phyloP scores from a whole-genome alignment of 805 yeast species.

The Candida silvatica region DNA sequence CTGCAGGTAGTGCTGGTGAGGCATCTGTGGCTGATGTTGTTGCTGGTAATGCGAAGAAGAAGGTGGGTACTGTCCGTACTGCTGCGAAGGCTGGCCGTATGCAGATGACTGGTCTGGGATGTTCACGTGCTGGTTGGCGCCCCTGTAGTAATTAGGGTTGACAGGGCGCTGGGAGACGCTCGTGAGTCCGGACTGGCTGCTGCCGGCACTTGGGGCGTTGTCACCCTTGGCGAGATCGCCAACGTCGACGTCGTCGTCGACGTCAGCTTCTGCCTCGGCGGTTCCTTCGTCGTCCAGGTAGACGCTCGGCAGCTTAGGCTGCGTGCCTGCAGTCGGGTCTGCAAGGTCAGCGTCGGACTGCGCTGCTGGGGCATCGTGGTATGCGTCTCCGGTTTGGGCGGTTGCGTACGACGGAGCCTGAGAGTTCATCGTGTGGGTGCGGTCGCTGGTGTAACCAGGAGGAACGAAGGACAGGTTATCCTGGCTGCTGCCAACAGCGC shows the following conservation, averaged over 20 bases:
- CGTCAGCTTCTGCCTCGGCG: background rate
- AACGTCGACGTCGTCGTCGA: background rate
- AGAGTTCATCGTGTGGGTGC: constrained; percentile 1
- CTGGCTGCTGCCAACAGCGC: background rate
- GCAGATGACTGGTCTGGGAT: background rate
- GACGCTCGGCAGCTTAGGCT: constrained; percentile 3
- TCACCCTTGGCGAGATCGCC: constrained; percentile 1
- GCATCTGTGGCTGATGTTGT: constrained; percentile 7
- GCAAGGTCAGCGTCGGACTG: constrained; percentile 6
- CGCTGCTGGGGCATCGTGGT: background rate
- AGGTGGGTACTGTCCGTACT: too few relatives aligned
- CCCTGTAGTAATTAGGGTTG: constrained; percentile 46
- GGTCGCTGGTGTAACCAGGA: background rate
- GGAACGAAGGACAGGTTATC: constrained; percentile 2
- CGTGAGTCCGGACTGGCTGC: constrained; percentile 56
- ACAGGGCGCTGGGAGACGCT: constrained; percentile 64
- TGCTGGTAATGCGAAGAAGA: constrained; percentile 5
- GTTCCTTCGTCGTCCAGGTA: constrained; percentile 2
- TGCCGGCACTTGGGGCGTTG: constrained; percentile 8
- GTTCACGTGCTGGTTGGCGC: constrained; percentile 13
- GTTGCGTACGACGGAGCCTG: background rate
- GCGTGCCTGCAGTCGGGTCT: constrained; percentile 1
- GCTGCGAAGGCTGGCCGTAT: background rate
- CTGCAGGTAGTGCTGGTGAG: constrained; percentile 6
- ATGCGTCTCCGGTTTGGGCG: background rate